Evolutionary conservation across 2,329 filamentous ascomycete genomes (phyloP), one percentile per base, ranked within the genome.

Genomic region (Diatrype stigma): DNA sequence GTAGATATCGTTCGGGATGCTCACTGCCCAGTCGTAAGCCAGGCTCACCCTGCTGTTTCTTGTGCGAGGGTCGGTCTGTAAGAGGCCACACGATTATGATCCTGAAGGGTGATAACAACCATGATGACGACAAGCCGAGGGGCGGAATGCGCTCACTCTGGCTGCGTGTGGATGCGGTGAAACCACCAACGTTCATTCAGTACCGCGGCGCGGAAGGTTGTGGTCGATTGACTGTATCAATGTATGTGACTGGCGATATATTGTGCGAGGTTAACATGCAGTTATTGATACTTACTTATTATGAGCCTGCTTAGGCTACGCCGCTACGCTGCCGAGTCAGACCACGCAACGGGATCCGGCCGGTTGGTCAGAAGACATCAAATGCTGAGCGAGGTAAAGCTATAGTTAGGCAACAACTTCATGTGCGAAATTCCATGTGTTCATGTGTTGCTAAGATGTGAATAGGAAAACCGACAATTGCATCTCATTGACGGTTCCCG

Each of bases 141-240:
- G 40, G 26, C 8, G n/a, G 7, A 44, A n/a, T n/a, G 22, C 21
- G 5, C n/a, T n/a, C n/a, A n/a, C n/a, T n/a, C 40, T 23, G 40
- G 21, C 12, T 47, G 38, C 45, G 8, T 45, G n/a, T 42, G 17
- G 17, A 52, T 56, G 54, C 44, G 23, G 56, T 58, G 54, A 34
- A 56, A 58, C 54, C 47, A 51, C 51, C 51, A 58, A 58, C 50
- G 54, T 53, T 51, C 50, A 51, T 53, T 51, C 49, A 45, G 34
- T 37, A 37, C 34, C 34, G 34, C 34, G 10, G 26, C 26, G 26
- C 26, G 26, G 26, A 5, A 30, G 26, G 26, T 10, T 10, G 10
- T 6, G 10, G 46, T 48, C 23, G 21, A 16, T 28, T 7, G 21
- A 44, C 22, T 23, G 40, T 16, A 44, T 16, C 4, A 37, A 37